Evolutionary conservation across 345 rosid species (phyloP).

Genomic region (Rhodomyrtus tomentosa): DNA sequence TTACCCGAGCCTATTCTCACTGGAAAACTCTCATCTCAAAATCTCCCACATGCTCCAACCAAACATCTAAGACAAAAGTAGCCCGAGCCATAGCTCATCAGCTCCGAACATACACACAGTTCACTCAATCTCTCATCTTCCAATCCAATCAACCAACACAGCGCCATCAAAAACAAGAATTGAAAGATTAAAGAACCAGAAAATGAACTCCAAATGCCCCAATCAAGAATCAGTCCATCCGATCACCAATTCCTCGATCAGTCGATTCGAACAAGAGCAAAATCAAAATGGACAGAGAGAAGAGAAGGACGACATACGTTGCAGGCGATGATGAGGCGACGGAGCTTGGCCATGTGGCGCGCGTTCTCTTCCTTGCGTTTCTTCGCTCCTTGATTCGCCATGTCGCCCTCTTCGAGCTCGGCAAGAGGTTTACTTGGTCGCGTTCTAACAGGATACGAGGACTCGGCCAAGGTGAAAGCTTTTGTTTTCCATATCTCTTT

Average conservation of each 20-base stretch:
- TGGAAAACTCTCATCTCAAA: background rate
- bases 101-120: background rate
- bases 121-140: background rate
- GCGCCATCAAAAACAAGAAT: background rate
- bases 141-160: background rate
- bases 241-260: background rate
- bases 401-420: slow-evolving; percentile 1
- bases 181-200: background rate
- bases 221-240: background rate
- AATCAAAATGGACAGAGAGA: background rate
- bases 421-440: background rate
- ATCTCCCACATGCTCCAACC: background rate
- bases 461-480: too few relatives aligned
- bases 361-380: slow-evolving; percentile 80
- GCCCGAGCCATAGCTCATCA: background rate
- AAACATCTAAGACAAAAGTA: background rate
- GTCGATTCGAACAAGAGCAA: background rate
- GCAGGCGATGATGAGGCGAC: slow-evolving; percentile 55
- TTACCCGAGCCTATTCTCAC: background rate
- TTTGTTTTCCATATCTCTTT: background rate
- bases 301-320: slow-evolving; percentile 7
- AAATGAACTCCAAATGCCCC: background rate
- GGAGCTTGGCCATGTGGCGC: slow-evolving; percentile 66
- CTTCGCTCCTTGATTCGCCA: slow-evolving; percentile 97
- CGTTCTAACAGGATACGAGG: background rate